Conservation (phyloP, 352 stramenopile genomes). For the Phytophthora lateralis region DNA sequence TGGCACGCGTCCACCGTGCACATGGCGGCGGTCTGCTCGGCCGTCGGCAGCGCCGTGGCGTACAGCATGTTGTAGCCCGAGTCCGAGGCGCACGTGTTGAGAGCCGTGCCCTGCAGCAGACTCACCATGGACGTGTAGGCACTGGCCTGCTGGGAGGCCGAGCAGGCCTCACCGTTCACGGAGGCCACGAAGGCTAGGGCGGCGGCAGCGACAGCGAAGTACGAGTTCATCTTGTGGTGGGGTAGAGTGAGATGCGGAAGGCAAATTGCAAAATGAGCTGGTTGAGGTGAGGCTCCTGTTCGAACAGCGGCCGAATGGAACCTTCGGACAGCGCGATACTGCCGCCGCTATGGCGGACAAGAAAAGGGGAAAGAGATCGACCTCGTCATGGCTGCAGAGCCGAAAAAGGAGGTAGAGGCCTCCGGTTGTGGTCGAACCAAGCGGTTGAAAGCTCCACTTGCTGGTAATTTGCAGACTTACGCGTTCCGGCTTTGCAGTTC, state of each 20-base stretch:
- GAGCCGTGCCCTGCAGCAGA: conserved; percentile 19
- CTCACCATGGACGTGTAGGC: conserved; percentile 34
- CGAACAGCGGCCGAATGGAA: conserved; percentile 13
- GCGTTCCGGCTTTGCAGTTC: conserved; percentile 1
- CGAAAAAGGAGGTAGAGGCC: not conserved
- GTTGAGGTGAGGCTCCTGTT: not conserved
- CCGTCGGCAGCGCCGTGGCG: conserved; percentile 33
- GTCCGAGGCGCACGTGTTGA: conserved; percentile 25
- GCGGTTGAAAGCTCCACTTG: not conserved
- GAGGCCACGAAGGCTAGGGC: conserved; percentile 34
- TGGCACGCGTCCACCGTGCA: conserved; percentile 40
- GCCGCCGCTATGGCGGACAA: conserved; percentile 9
- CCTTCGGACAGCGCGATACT: conserved; percentile 16
- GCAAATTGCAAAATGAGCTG: conserved; percentile 42
- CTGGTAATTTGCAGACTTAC: not conserved
- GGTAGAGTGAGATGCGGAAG: conserved; percentile 14
- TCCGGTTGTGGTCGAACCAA: not conserved
- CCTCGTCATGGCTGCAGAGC: not conserved
- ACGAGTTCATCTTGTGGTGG: conserved; percentile 37
- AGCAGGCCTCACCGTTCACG: conserved; percentile 36
- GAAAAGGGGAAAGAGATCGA: conserved; percentile 11
- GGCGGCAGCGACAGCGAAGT: conserved; percentile 32
- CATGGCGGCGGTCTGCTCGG: conserved; percentile 43
- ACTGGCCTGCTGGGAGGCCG: conserved; percentile 10
- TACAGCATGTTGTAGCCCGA: conserved; percentile 49